Evolutionary conservation across 768 basidiomycete species (phyloP).

Genomic region (Neoboletus magnificus): DNA sequence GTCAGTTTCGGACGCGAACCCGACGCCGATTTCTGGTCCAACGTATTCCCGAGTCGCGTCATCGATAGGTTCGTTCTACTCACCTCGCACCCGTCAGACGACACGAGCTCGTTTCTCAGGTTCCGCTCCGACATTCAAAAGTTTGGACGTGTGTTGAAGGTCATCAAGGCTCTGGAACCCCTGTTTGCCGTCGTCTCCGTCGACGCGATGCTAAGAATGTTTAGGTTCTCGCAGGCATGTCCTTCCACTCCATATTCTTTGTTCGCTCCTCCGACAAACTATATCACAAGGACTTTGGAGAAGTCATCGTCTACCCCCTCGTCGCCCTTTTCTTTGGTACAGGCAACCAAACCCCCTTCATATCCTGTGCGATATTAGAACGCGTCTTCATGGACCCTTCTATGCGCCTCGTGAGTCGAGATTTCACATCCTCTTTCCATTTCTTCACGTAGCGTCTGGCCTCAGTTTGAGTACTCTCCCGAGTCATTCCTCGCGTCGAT

Average conservation of each 20-base stretch:
- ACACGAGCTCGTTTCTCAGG: background rate
- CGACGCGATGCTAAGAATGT: conserved; percentile 1
- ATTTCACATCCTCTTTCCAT: background rate
- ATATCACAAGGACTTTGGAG: background rate
- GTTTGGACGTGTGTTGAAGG: background rate
- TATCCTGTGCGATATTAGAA: background rate
- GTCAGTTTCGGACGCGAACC: background rate
- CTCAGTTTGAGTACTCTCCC: conserved; percentile 5
- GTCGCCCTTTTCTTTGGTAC: conserved; percentile 6
- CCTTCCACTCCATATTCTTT: background rate
- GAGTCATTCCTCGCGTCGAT: conserved; percentile 12
- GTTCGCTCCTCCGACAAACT: background rate
- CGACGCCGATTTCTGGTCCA: background rate
- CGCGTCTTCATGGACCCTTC: background rate
- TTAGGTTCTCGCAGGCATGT: background rate
- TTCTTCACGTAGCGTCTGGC: background rate
- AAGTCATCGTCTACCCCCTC: background rate
- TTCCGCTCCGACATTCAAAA: conserved; percentile 7
- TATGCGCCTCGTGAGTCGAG: conserved; percentile 2
- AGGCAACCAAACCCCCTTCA: conserved; percentile 1
- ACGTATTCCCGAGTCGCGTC: background rate
- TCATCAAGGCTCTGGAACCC: conserved; percentile 1
- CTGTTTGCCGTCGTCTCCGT: conserved; percentile 1
- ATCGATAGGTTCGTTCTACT: background rate
- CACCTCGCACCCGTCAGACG: background rate